Evolutionary conservation across 2,329 filamentous ascomycete species (phyloP).

Genomic region (Aspergillus melleus): DNA sequence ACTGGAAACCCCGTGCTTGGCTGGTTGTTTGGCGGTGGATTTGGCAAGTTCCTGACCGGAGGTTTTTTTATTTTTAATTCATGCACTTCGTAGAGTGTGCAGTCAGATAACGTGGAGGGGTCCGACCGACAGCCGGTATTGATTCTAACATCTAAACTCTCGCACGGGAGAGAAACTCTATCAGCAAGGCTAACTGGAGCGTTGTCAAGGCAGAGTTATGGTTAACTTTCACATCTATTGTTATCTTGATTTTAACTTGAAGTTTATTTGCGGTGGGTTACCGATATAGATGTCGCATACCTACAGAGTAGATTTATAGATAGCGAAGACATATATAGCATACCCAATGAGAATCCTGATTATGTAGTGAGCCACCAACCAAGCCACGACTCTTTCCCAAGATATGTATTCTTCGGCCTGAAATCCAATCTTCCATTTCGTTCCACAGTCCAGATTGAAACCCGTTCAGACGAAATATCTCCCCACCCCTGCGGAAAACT

Average conservation of each 20-base stretch:
- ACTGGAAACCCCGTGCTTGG: constrained; percentile 11
- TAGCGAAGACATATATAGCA: no score
- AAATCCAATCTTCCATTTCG: not conserved
- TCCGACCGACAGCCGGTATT: not conserved
- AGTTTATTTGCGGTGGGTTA: not conserved
- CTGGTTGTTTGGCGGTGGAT: constrained; percentile 9
- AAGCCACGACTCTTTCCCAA: not conserved
- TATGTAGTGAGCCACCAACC: no score
- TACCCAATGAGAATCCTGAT: no score
- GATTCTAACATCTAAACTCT: not conserved
- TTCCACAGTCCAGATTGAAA: not conserved
- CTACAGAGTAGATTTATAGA: not conserved
- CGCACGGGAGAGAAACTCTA: not conserved
- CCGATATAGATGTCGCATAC: not conserved
- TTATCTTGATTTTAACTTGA: not conserved
- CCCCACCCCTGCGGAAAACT: not conserved
- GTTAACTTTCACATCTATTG: not conserved
- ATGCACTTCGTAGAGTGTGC: not conserved
- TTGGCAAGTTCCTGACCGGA: constrained; percentile 12
- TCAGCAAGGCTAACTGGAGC: not conserved
- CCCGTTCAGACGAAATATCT: not conserved
- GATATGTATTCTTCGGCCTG: not conserved
- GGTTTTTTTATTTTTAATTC: no score
- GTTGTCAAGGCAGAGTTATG: not conserved
- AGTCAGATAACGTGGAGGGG: not conserved